A percentile compares a stretch with the other conserved stretches of the same genome.
These are phyloP conservation scores for Apiospora marii DNA, from an alignment of 2,329 filamentous ascomycete species.

Conservation along the genomic window DNA sequence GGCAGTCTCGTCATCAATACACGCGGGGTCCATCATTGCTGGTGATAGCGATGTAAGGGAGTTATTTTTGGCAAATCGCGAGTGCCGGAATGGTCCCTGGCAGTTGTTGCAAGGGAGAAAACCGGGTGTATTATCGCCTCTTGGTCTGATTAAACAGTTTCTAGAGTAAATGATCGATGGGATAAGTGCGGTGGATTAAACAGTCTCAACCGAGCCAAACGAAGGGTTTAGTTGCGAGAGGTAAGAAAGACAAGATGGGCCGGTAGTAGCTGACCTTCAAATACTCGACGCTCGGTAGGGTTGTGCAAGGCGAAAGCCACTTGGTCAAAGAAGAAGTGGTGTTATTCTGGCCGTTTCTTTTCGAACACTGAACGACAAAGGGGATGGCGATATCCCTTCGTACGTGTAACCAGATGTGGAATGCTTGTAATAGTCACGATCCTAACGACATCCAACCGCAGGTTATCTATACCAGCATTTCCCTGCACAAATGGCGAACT, in stretches of 20 bases:
- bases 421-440: not conserved
- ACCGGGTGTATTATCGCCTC: not conserved
- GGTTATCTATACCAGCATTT: not conserved
- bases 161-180: not conserved
- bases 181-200: not conserved
- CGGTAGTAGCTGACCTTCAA: not conserved
- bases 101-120: not conserved
- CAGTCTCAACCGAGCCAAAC: not conserved
- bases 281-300: not conserved
- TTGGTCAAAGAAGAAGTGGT: not conserved
- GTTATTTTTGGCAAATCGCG: too few species aligned
- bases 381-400: not conserved
- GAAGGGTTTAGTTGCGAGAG: not conserved
- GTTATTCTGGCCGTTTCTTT: not conserved
- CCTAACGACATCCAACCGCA: not conserved
- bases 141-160: not conserved
- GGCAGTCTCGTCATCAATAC: not conserved
- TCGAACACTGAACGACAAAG: not conserved
- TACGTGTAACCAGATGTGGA: conserved; percentile 3
- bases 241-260: not conserved
- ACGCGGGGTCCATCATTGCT: not conserved
- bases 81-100: not conserved
- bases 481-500: not conserved
- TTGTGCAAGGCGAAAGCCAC: not conserved
- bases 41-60: not conserved